Base-by-base conservation (phyloP, 805 yeast species). In the Grigorovia humatica region DNA sequence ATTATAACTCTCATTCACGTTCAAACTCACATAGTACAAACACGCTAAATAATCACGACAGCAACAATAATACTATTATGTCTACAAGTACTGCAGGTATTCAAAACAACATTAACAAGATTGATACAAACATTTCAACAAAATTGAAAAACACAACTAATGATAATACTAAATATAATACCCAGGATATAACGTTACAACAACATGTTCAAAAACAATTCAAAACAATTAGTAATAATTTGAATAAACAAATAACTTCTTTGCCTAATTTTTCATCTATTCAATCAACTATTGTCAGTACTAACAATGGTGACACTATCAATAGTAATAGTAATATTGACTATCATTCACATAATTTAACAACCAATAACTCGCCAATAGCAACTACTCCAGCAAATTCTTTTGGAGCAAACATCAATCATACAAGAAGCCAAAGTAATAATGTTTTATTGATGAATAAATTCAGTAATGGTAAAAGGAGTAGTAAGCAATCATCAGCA, bases 151-250 rank as follows among this genome's bases (percentile, higher is more conserved):
- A 48, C 42, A 45, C 48, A n/a, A 40, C 20, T 48, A 38, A 46
- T 43, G 51, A 48, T 13, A 44, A 47, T 38, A 53, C 44, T 27
- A 47, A 46, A 8, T 52, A 49, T 23, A 60, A 44, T 43, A 56
- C 53, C 42, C 57, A 53, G 20, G 55, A 47, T 50, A 57, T 59
- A 46, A 57, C 63, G 13, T 50, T 62, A 44, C 67, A 63, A 52
- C 56, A 58, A 51, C 60, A 59, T 48, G 61, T 61, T 6, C 64
- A 60, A 49, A 56, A 59, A 46, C 65, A 62, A 47, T 59, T 64
- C 43, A 61, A 59, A 51, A 57, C 57, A 40, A 52, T 61, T 29
- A 59, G 58, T 50, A 57, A 55, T 18, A 55, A 55, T 23, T 42
- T 48, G 38, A 43, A 42, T 18, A 41, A 19, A 20, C 43, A 32